Evolutionary conservation across 352 stramenopile species (phyloP).

Genomic region (Pythium grandisporangium): DNA sequence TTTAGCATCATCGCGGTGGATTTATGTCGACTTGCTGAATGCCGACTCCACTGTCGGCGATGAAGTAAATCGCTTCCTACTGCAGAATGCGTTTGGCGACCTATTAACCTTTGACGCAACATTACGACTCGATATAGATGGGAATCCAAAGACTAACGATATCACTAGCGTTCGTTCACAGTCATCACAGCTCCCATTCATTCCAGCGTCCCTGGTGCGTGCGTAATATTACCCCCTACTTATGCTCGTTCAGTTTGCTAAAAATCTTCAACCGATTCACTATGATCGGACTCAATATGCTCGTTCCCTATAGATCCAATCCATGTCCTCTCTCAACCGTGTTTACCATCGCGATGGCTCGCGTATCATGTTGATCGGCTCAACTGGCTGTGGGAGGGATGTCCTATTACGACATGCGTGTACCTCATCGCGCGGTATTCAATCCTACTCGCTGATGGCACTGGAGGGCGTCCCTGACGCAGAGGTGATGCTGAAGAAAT

Average conservation of each 20-base stretch:
- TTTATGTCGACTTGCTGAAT: slow-evolving; percentile 40
- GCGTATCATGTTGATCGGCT: slow-evolving; percentile 24
- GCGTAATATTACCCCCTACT: no score
- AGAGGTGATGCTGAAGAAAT: slow-evolving; percentile 15
- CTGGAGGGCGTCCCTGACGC: slow-evolving; percentile 19
- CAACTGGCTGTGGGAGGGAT: slow-evolving; percentile 18
- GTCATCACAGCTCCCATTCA: no score
- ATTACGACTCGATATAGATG: no score
- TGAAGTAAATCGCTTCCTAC: background rate
- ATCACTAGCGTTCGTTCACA: no score
- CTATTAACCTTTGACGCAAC: slow-evolving; percentile 11
- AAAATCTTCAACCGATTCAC: no score
- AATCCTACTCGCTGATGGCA: slow-evolving; percentile 14
- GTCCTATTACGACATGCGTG: slow-evolving; percentile 31
- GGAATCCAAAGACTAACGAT: no score
- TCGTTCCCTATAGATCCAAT: no score
- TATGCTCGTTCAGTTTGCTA: slow-evolving; percentile 4
- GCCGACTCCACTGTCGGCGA: slow-evolving; percentile 15
- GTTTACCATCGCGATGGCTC: slow-evolving; percentile 23
- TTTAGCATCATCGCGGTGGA: slow-evolving; percentile 17
- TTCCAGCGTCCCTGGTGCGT: no score
- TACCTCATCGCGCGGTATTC: slow-evolving; percentile 4
- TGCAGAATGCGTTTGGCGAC: slow-evolving; percentile 25
- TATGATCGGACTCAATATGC: no score
- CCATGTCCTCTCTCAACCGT: no score